Conservation (phyloP, 192 early-diverging fungal species). For the Coemansia reversa region DNA sequence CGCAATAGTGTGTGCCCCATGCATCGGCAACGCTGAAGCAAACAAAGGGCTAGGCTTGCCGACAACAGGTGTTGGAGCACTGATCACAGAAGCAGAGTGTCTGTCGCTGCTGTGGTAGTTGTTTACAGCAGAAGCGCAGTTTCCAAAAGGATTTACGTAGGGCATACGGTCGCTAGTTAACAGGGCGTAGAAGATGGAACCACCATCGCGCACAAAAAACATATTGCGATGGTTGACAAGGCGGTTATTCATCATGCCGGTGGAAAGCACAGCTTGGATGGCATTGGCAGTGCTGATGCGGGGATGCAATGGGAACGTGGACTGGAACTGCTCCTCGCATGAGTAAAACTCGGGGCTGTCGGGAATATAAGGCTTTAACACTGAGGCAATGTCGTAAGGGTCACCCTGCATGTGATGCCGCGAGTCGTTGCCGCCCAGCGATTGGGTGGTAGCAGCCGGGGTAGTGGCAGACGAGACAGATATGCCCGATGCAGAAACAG, state of each 20-base stretch:
- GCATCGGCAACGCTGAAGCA: constrained; percentile 7
- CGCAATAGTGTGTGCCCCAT: constrained; percentile 41
- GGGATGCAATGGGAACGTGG: constrained; percentile 43
- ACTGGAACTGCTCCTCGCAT: constrained; percentile 42
- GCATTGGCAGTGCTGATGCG: constrained; percentile 32
- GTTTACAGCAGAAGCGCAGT: not conserved
- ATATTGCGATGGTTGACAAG: constrained; percentile 43
- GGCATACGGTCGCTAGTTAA: constrained; percentile 35
- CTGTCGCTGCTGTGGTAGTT: constrained; percentile 1
- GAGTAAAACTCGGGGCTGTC: constrained; percentile 33
- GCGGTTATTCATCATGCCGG: constrained; percentile 53
- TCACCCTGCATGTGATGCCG: not conserved
- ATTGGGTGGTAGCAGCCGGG: not conserved
- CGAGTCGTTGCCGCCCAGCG: not conserved
- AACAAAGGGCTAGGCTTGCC: constrained; percentile 19
- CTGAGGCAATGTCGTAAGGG: constrained; percentile 41
- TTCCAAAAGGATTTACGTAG: constrained; percentile 33
- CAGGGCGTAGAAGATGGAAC: constrained; percentile 42
- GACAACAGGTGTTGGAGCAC: constrained; percentile 13
- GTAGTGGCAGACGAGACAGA: not conserved
- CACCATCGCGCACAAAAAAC: constrained; percentile 53
- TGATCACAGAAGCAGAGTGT: constrained; percentile 11
- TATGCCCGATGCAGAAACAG: not conserved
- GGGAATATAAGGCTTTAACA: constrained; percentile 35
- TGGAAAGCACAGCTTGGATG: constrained; percentile 35